phyloP scores from a whole-genome alignment of 1,284 basidiomycete species.

The Ustilago shanxiensis region DNA sequence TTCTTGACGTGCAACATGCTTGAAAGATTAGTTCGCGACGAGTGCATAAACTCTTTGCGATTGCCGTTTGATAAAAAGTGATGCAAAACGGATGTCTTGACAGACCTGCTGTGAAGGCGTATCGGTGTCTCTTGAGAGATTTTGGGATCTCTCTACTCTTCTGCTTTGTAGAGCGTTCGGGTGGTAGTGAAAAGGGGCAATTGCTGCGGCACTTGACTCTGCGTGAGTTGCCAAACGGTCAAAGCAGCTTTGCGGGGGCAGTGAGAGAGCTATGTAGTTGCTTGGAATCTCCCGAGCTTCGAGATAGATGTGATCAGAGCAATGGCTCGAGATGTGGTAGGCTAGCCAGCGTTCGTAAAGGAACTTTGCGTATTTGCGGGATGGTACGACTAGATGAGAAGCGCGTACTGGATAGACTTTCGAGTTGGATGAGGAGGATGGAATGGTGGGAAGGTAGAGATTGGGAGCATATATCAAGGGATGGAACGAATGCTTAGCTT shows the following conservation, averaged over 20 bases:
- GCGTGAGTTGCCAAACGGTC: no score
- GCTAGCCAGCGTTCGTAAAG: neutral
- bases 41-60: no score
- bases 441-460: neutral
- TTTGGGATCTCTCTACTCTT: no score
- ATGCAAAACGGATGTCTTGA: neutral
- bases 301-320: neutral
- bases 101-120: neutral
- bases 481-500: neutral
- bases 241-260: no score
- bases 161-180: neutral
- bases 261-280: no score
- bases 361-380: neutral
- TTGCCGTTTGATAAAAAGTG: no score
- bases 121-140: neutral
- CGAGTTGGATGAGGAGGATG: neutral
- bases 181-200: no score
- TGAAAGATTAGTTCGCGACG: neutral
- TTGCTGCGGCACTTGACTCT: no score
- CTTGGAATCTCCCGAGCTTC: neutral
- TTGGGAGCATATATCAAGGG: slow-evolving; percentile 1
- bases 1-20: slow-evolving; percentile 27
- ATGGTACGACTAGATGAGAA: neutral
- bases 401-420: neutral
- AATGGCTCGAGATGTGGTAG: neutral